Evolutionary conservation across 2,329 filamentous ascomycete species (phyloP), one percentile per base, ranked within the genome.

Genomic region (Fusarium metavorans): DNA sequence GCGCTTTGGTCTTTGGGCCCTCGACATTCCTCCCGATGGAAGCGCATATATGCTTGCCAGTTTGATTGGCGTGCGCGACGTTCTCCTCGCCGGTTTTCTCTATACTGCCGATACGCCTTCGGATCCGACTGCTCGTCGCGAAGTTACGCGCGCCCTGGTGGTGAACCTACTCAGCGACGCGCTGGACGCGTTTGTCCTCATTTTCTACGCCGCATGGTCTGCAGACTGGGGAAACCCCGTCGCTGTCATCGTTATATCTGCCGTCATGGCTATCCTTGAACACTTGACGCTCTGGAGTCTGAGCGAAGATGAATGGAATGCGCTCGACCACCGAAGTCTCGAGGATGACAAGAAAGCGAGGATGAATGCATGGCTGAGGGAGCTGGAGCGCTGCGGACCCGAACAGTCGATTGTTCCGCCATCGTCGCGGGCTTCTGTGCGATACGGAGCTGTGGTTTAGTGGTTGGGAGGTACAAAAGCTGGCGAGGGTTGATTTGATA

Each of bases 211-310:
- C 20, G 81, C 80, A 1, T 81, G 80, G 77, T 78, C 78, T 1
- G 73, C 76, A 25, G 76, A 77, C 58, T 80, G 80, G 77, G 73
- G 76, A 5, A 79, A 78, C 59, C 80, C 79, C 7, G 68, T 82
- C 4, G 64, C 71, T 4, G 80, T 77, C 23, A 82, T 82, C 14
- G 68, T 77, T 23, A 72, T 78, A 25, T 78, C 79, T 6, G 80
- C 80, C 10, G 61, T 81, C 48, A 74, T 82, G 64, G 81, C 81
- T 2, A 74, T 81, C 13, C 56, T 79, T 23, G 81, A 82, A 61
- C 81, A 82, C 50, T 64, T 82, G 39, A 80, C 80, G 10, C 77
- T 82, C 9, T 82, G 80, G 79, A 81, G 80, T 65, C 76, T 82
- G 58, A 78, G 76, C 41, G 79, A 79, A 64, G 80, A 80, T 34